Evolutionary conservation across 2,329 filamentous ascomycete species (phyloP).

Genomic region (Penicillium vulpinum): DNA sequence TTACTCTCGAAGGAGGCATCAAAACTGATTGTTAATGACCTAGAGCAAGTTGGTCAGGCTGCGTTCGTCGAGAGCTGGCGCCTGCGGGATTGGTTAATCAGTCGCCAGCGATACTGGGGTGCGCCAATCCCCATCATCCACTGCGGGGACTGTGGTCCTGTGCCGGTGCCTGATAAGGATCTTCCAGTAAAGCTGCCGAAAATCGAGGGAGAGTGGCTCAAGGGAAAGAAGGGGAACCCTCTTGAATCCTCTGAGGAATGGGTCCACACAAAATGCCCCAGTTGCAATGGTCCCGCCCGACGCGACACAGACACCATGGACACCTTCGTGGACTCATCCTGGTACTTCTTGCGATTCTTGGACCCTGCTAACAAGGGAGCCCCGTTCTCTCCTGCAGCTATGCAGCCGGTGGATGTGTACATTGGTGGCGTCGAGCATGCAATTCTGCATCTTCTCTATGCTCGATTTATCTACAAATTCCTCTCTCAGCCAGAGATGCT

Average conservation of each 20-base stretch:
- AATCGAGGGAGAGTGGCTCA: slow-evolving; percentile 67
- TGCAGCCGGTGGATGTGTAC: slow-evolving; percentile 81
- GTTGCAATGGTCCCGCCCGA: slow-evolving; percentile 67
- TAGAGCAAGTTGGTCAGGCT: slow-evolving; percentile 57
- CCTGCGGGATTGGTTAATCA: slow-evolving; percentile 85
- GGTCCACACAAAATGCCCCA: slow-evolving; percentile 72
- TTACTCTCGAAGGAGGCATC: slow-evolving; percentile 64
- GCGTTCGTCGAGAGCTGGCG: slow-evolving; percentile 71
- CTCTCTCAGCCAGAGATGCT: slow-evolving; percentile 56
- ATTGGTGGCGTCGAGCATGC: slow-evolving; percentile 88
- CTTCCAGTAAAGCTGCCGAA: slow-evolving; percentile 75
- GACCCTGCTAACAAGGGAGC: slow-evolving; percentile 65
- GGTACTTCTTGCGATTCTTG: slow-evolving; percentile 83
- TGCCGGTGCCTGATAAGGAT: slow-evolving; percentile 73
- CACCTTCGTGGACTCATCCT: slow-evolving; percentile 92
- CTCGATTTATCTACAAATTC: slow-evolving; percentile 88
- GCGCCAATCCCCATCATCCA: slow-evolving; percentile 87
- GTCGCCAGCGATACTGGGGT: slow-evolving; percentile 90
- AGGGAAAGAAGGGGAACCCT: slow-evolving; percentile 72
- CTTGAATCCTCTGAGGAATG: slow-evolving; percentile 71
- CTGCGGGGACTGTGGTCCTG: slow-evolving; percentile 72
- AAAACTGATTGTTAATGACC: slow-evolving; percentile 56
- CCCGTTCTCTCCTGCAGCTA: slow-evolving; percentile 59
- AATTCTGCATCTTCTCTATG: slow-evolving; percentile 84
- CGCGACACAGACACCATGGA: slow-evolving; percentile 95